Base-by-base conservation (phyloP, 2,329 filamentous ascomycete genomes). In the Nothopassalora personata region DNA sequence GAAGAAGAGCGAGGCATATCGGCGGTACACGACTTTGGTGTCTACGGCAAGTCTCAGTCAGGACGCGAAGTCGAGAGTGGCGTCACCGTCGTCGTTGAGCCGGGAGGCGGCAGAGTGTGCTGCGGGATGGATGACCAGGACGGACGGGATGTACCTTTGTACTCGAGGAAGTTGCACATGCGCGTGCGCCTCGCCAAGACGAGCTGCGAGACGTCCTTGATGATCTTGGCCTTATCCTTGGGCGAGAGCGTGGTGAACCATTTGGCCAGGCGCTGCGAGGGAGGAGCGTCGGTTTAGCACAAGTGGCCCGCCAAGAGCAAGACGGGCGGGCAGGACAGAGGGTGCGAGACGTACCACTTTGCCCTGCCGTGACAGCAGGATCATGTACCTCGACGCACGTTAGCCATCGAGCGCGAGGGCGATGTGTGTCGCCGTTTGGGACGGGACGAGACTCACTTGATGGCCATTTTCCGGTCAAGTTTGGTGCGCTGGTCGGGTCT, bases 81-180 rank as follows among this genome's bases (percentile, higher is more conserved):
- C 19, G 9, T 56, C 23, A 23, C 3, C 31, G 43, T 49, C 19
- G 34, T n/a, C 50, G 28, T 63, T 53, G 63, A 60, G 36, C 43
- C 33, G 46, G 46, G 33, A 54, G 60, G 50, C 46, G 48, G 47
- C 45, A 53, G 60, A 43, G 18, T 60, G 30, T 30, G 49, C 60
- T 59, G 46, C 6, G 56, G 36, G 61, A 59, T 64, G 63, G 63
- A 62, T 64, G 66, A 66, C 62, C 65, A 62, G 30, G 48, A 39
- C 19, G 30, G 48, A 39, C 19, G 18, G 13, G 19, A 46, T 39
- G 53, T 68, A 95, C 93, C 93, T 86, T 99, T 99, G 78, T 99
- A 99, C 75, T 99, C 94, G 61, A 99, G 85, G 77, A 99, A 99
- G 79, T 99, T 99, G 85, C 94, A 99, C 94, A 99, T 99, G 75